Conservation (phyloP, 805 yeast species). For the Hanseniaspora taiwanica region DNA sequence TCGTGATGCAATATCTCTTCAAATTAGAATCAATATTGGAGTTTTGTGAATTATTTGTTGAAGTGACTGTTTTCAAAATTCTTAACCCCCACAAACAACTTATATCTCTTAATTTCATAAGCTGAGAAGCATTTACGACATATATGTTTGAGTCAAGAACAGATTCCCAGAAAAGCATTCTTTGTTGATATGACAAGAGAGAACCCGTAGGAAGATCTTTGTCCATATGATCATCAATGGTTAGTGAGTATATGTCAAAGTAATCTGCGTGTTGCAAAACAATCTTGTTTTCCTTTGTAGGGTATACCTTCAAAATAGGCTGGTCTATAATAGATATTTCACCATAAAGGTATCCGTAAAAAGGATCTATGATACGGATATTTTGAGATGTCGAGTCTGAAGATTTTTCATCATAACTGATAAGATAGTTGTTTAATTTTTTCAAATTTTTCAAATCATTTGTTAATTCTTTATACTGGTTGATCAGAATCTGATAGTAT, state of each 20-base stretch:
- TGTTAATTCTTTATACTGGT: background rate
- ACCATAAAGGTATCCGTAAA: background rate
- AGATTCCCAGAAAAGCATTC: background rate
- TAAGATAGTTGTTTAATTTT: background rate
- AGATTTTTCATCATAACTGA: background rate
- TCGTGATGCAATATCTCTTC: slow-evolving; percentile 2
- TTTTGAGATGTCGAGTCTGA: background rate
- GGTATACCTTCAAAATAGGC: background rate
- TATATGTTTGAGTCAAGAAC: background rate
- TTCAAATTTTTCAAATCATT: background rate
- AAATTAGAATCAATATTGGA: slow-evolving; percentile 1
- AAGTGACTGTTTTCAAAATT: slow-evolving; percentile 12
- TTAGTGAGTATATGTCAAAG: background rate
- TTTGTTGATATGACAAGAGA: background rate
- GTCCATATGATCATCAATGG: background rate
- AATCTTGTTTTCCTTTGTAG: background rate
- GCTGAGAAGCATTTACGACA: background rate
- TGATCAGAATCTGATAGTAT: background rate
- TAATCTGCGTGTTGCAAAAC: background rate
- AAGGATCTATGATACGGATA: background rate
- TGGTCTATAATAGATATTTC: background rate
- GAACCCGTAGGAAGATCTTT: background rate
- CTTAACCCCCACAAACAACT: slow-evolving; percentile 19
- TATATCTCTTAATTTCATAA: slow-evolving; percentile 20
- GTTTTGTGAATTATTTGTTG: slow-evolving; percentile 5